Evolutionary conservation across 2,329 filamentous ascomycete genomes (phyloP).

Genomic region (Diaporthe batatas): DNA sequence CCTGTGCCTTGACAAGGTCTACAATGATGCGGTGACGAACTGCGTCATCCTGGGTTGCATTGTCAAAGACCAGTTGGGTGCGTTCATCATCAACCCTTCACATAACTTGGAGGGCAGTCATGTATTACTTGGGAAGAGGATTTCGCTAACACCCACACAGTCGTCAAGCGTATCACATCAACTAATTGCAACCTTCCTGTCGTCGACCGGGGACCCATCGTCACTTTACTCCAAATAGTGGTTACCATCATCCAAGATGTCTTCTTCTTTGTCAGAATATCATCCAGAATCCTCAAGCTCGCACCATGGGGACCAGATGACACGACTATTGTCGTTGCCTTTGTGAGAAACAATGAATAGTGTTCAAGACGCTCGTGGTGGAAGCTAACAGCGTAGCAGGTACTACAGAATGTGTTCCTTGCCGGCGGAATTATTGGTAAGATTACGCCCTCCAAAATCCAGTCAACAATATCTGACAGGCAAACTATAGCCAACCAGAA

Average conservation of each 20-base stretch:
- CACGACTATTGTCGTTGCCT: slow-evolving; percentile 24
- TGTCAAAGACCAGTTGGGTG: slow-evolving; percentile 28
- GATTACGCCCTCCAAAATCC: neutral
- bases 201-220: slow-evolving; percentile 17
- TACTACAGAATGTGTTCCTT: slow-evolving; percentile 31
- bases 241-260: slow-evolving; percentile 32
- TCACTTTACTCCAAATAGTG: slow-evolving; percentile 27
- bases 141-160: neutral
- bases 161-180: slow-evolving; percentile 15
- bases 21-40: slow-evolving; percentile 6
- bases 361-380: neutral
- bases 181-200: slow-evolving; percentile 24
- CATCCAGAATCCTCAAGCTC: neutral
- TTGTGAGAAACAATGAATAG: neutral
- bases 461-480: neutral
- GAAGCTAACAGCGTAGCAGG: neutral
- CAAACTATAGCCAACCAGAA: slow-evolving; percentile 2
- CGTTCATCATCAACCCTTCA: neutral
- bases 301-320: slow-evolving; percentile 34
- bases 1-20: slow-evolving; percentile 21
- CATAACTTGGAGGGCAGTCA: no score
- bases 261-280: slow-evolving; percentile 22
- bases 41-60: slow-evolving; percentile 18
- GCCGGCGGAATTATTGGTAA: slow-evolving; percentile 33
- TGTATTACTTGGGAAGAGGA: neutral